Base-by-base conservation (phyloP, 2,329 filamentous ascomycete genomes). In the Colletotrichum endophyticum region DNA sequence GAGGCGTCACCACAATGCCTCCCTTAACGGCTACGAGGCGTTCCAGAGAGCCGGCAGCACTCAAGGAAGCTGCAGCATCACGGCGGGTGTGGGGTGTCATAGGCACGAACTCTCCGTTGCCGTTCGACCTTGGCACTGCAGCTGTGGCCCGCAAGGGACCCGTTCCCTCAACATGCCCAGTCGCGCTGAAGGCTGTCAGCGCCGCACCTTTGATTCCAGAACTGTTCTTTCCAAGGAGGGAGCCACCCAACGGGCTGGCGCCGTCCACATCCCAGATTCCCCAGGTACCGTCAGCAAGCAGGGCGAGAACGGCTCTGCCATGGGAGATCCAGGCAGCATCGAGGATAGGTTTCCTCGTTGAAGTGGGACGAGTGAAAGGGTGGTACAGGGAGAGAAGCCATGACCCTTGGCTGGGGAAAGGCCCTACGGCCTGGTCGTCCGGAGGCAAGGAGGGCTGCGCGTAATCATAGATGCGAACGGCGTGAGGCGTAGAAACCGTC, bases 191-290 rank as follows among this genome's bases (percentile, higher is more conserved):
- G 9, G 87, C 82, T 19, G 92, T 92, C 75, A 91, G 83, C 3
- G 91, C 90, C 4, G 91, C 91, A 44, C 92, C 92, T 22, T 87
- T 87, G 39, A 92, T 86, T 8, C 90, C 90, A 66, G 87, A 84
- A 72, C 87, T 87, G 36, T 90, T 84, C 78, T 88, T 90, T 56
- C 86, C 88, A 28, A 91, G 87, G 6, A 91, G 82, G 1, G 86
- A 81, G 74, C 87, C 82, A 64, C 87, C 82, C 44, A 87, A 82
- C 3, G 91, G 89, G 53, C 89, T 89, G 34, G 87, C 87, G 9
- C 91, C 90, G 77, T 93, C 91, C 61, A 94, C 87, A 79, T 94
- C 92, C 92, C 92, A 94, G 39, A 94, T 90, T 16, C 91, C 92
- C 92, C 92, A 94, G 81, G 92, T 91, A 8, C 92, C 92, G 79